Evolutionary conservation across 1,284 basidiomycete genomes (phyloP).

Genomic region (Rhodotorula mucilaginosa): DNA sequence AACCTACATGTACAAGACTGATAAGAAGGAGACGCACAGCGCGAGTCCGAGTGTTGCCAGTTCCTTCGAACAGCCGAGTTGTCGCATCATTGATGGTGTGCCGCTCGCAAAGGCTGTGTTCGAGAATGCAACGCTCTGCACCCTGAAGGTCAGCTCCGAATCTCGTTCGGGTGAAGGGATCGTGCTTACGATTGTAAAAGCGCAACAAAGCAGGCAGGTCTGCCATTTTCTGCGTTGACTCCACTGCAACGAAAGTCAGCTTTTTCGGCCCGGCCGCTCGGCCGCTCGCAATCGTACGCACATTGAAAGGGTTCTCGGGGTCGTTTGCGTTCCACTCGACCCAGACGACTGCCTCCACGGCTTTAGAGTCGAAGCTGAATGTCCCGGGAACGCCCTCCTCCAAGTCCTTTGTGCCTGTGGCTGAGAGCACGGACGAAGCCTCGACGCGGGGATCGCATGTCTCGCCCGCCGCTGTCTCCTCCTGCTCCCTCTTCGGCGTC

Average conservation of each 20-base stretch:
- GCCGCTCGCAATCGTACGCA: background rate
- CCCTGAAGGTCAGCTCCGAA: background rate
- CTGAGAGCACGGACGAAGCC: background rate
- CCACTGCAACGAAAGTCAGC: conserved; percentile 17
- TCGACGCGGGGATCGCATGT: background rate
- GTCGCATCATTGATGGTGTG: conserved; percentile 23
- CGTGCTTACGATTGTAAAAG: conserved; percentile 24
- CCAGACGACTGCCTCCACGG: conserved; percentile 27
- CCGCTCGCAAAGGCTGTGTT: conserved; percentile 34
- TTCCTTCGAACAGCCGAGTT: conserved; percentile 23
- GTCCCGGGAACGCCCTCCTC: background rate
- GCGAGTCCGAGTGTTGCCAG: conserved; percentile 31
- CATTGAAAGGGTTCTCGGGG: conserved; percentile 36
- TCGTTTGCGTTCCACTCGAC: conserved; percentile 26
- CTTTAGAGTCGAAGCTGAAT: background rate
- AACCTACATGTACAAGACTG: background rate
- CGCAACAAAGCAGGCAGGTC: conserved; percentile 24
- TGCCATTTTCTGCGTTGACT: conserved; percentile 31
- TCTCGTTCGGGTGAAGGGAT: background rate
- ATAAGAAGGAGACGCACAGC: conserved; percentile 3
- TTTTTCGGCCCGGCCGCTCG: too few species aligned
- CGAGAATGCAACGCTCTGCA: conserved; percentile 14
- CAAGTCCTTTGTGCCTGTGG: conserved; percentile 1
- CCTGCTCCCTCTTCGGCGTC: background rate
- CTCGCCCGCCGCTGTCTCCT: background rate